phyloP scores from a whole-genome alignment of 1,284 basidiomycete genomes.

The Marasmius tenuissimus region DNA sequence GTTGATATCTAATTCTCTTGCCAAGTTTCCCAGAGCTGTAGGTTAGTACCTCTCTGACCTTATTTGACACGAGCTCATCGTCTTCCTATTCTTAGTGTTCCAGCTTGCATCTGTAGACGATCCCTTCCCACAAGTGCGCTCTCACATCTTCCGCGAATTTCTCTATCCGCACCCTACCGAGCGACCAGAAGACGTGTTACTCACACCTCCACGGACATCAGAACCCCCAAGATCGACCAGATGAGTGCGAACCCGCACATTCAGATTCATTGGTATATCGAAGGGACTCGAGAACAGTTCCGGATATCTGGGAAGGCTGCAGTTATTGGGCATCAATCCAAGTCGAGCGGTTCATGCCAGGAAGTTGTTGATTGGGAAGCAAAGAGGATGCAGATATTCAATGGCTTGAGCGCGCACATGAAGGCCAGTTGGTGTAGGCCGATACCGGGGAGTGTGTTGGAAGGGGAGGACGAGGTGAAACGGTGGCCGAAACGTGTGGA shows the following conservation, averaged over 20 bases:
- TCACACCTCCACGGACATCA: conserved; percentile 59
- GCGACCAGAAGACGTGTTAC: conserved; percentile 38
- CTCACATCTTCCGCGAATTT: conserved; percentile 58
- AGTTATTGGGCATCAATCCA: conserved; percentile 42
- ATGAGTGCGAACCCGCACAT: conserved; percentile 42
- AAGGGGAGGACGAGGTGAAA: conserved; percentile 49
- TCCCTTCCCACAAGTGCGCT: conserved; percentile 54
- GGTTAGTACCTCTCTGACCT: not conserved
- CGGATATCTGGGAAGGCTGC: conserved; percentile 51
- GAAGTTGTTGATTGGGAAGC: conserved; percentile 59
- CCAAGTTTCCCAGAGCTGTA: not conserved
- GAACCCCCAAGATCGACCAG: conserved; percentile 59
- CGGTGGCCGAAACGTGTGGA: conserved; percentile 50
- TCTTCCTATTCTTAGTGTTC: conserved; percentile 38
- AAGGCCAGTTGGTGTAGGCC: conserved; percentile 67
- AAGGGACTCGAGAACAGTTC: conserved; percentile 56
- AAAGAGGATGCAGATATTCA: conserved; percentile 53
- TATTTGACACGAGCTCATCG: not conserved
- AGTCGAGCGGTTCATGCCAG: conserved; percentile 27
- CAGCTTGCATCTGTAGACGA: conserved; percentile 61
- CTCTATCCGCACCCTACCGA: conserved; percentile 33
- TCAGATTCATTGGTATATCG: conserved; percentile 63
- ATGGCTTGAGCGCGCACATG: conserved; percentile 53
- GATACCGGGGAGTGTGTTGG: conserved; percentile 48
- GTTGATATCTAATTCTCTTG: not conserved